Evolutionary conservation across 129 eudicot species (phyloP), one percentile per base, ranked within the genome.

Genomic region (Lactuca sativa): DNA sequence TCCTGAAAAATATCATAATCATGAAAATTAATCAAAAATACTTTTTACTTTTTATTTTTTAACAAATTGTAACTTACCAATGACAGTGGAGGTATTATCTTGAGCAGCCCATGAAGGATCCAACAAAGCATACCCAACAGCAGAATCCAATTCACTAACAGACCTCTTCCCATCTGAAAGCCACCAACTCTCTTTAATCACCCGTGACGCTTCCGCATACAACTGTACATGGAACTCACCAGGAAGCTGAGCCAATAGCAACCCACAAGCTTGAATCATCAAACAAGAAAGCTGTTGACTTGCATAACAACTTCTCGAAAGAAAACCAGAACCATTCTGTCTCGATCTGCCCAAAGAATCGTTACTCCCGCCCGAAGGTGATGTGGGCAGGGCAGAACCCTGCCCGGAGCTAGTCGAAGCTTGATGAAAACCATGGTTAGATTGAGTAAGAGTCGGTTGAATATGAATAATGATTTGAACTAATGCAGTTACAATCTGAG

Each of bases 71-170:
- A 21, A 47, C 76, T 60, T 86, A 91, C 97, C 97, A 67, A 93
- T 85, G 33, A 92, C 96, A 48, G 98, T 89, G 9, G 98, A 93
- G 62, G 98, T 93, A 71, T 93, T 89, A 69, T 93, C 98, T 82
- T 93, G 98, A 51, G 95, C 98, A 80, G 98, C 98, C 95, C 95
- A 93, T 53, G 96, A 82, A 62, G 98, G 98, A 78, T 93, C 98
- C 73, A 93, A 52, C 80, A 93, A 82, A 70, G 98, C 98, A 83
- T 89, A 93, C 80, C 91, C 83, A 72, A 93, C 98, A 48, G 95
- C 96, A 16, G 98, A 93, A 62, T 93, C 96, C 12, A 93, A 82
- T 66, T 93, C 96, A 38, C 86, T 62, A 14, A 74, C 70, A 1
- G 95, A 86, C 69, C 95, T 70, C 70, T 92, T 89, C 41, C 81